These are phyloP conservation scores for Linderina pennispora DNA, from an alignment of 192 early-diverging fungal species.

Conservation along the genomic window DNA sequence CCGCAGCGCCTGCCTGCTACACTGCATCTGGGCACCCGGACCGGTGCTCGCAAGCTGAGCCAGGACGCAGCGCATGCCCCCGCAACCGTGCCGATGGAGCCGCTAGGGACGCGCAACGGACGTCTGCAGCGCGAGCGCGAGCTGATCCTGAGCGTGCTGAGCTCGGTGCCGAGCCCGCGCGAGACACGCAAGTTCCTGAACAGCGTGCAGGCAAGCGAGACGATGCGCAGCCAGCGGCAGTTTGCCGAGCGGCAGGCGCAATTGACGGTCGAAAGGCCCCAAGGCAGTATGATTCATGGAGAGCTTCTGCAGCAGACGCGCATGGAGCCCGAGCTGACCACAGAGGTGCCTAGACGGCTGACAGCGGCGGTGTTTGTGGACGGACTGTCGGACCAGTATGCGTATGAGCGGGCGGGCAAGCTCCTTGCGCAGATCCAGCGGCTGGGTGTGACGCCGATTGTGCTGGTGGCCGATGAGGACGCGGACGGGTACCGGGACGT, in stretches of 20 bases:
- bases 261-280: conserved; percentile 11
- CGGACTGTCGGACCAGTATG: conserved; percentile 2
- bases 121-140: conserved; percentile 28
- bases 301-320: conserved; percentile 2
- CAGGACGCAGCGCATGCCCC: too few species aligned
- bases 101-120: too few species aligned
- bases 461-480: conserved; percentile 7
- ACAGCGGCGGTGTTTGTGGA: conserved; percentile 30
- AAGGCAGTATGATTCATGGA: conserved; percentile 11
- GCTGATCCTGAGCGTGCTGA: conserved; percentile 42
- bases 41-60: too few species aligned
- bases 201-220: conserved; percentile 35
- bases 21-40: too few species aligned
- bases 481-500: conserved; percentile 11
- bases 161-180: conserved; percentile 41
- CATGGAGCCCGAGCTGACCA: neutral
- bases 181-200: conserved; percentile 46
- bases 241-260: conserved; percentile 34
- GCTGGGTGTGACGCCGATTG: conserved; percentile 40
- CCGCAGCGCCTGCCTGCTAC: too few species aligned
- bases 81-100: too few species aligned
- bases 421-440: conserved; percentile 46
- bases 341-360: conserved; percentile 13
- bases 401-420: conserved; percentile 20
- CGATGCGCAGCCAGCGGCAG: conserved; percentile 35